Evolutionary conservation across 2,329 filamentous ascomycete species (phyloP).

Genomic region (Dactylellina parvicollis): DNA sequence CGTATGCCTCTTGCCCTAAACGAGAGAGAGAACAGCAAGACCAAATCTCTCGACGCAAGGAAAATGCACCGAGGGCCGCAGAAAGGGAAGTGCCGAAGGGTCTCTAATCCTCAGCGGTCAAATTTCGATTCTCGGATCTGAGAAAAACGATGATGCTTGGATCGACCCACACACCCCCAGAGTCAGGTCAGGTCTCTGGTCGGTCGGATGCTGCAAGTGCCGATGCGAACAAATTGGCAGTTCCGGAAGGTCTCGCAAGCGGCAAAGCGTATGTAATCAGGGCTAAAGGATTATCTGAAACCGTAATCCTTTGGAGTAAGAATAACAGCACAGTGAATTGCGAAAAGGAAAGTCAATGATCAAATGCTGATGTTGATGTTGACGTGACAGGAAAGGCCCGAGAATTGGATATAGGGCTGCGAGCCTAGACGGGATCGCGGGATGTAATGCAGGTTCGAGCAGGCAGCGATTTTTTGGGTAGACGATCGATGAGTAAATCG

Average conservation of each 20-base stretch:
- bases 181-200: neutral
- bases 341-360: constrained; percentile 22
- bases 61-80: constrained; percentile 14
- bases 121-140: constrained; percentile 52
- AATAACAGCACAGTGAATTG: constrained; percentile 11
- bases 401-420: constrained; percentile 33
- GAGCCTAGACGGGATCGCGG: constrained; percentile 27
- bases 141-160: constrained; percentile 44
- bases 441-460: constrained; percentile 39
- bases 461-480: constrained; percentile 1
- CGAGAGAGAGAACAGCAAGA: constrained; percentile 5
- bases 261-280: constrained; percentile 41
- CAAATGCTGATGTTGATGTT: constrained; percentile 19
- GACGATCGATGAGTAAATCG: constrained; percentile 40
- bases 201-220: constrained; percentile 47
- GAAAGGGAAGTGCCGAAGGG: neutral
- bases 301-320: constrained; percentile 12
- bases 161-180: constrained; percentile 51
- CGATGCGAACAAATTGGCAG: constrained; percentile 16
- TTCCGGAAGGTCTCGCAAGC: constrained; percentile 33
- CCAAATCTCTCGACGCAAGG: neutral
- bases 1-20: constrained; percentile 51
- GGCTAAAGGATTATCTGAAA: constrained; percentile 38
- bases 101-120: constrained; percentile 7
- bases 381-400: constrained; percentile 12